Conservation (phyloP, 2,329 filamentous ascomycete genomes). For the Ophiostoma piceae region DNA sequence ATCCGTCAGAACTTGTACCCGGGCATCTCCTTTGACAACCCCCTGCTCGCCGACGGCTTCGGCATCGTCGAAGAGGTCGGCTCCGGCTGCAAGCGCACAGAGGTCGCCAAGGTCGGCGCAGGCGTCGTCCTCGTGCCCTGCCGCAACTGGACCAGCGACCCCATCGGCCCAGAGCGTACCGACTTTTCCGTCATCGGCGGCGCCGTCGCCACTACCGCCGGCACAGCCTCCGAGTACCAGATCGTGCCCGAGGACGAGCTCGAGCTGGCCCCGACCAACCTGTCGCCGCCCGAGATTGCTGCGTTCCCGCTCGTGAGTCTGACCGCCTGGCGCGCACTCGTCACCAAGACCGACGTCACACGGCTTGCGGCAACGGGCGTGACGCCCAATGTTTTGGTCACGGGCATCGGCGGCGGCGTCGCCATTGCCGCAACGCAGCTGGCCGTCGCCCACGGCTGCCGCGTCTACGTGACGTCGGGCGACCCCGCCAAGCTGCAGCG, state of each 20-base stretch:
- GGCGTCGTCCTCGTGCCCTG: conserved; percentile 74
- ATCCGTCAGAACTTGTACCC: conserved; percentile 91
- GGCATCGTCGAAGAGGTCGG: conserved; percentile 67
- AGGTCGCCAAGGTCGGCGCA: conserved; percentile 50
- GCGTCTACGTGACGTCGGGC: conserved; percentile 77
- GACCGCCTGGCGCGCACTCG: conserved; percentile 81
- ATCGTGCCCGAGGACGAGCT: conserved; percentile 66
- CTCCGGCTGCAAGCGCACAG: conserved; percentile 36
- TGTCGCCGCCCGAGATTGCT: conserved; percentile 69
- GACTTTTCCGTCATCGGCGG: conserved; percentile 64
- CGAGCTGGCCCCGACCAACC: conserved; percentile 67
- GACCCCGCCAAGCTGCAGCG: conserved; percentile 68
- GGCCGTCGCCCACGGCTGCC: conserved; percentile 65
- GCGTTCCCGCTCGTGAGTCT: conserved; percentile 79
- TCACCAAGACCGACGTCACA: conserved; percentile 56
- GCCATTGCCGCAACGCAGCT: conserved; percentile 78
- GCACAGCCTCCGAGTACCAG: conserved; percentile 70
- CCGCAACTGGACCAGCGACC: conserved; percentile 67
- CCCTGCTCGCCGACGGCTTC: conserved; percentile 76
- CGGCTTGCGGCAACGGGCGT: neutral
- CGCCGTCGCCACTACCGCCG: conserved; percentile 58
- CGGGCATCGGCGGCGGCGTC: conserved; percentile 89
- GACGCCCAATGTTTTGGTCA: conserved; percentile 74
- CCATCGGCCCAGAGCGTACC: conserved; percentile 65
- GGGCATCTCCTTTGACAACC: conserved; percentile 69